A percentile compares a stretch with the other conserved stretches of the same genome.
Conservation (phyloP, 2,329 filamentous ascomycete genomes). For the Botrytis medusae region DNA sequence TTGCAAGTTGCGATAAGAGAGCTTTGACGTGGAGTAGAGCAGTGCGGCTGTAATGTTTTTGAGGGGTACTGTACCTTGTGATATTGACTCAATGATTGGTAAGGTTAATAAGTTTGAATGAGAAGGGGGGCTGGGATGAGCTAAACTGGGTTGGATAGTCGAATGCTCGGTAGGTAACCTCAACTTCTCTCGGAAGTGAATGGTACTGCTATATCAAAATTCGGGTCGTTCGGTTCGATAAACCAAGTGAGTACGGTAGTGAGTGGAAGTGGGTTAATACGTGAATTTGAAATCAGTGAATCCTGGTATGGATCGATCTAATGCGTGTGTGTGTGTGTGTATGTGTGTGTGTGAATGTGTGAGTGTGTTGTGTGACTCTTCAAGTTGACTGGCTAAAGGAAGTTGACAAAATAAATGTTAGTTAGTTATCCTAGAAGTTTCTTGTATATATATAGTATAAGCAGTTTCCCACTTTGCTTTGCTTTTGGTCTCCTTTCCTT, state of each 20-base stretch:
- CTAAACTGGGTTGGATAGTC: not conserved
- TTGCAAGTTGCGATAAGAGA: slow-evolving; percentile 1
- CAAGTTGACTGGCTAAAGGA: not conserved
- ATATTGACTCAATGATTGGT: slow-evolving; percentile 3
- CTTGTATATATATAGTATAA: slow-evolving; percentile 11
- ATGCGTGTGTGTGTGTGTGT: not conserved
- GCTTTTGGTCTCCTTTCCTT: not conserved
- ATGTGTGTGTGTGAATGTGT: no score
- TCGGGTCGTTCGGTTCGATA: not conserved
- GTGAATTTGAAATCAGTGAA: not conserved
- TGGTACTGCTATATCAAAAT: not conserved
- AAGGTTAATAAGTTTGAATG: not conserved
- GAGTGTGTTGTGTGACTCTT: not conserved
- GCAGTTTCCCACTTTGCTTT: not conserved
- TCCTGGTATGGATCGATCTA: not conserved
- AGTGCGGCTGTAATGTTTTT: slow-evolving; percentile 5
- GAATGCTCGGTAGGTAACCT: not conserved
- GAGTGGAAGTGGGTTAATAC: not conserved
- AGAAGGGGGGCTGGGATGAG: slow-evolving; percentile 9
- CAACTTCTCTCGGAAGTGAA: not conserved
- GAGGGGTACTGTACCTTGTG: not conserved
- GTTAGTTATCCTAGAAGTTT: not conserved
- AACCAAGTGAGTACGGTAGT: not conserved
- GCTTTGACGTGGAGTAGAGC: slow-evolving; percentile 13
- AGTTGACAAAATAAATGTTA: not conserved